phyloP scores from a whole-genome alignment of 192 early-diverging fungal species.

The Umbelopsis ramanniana region DNA sequence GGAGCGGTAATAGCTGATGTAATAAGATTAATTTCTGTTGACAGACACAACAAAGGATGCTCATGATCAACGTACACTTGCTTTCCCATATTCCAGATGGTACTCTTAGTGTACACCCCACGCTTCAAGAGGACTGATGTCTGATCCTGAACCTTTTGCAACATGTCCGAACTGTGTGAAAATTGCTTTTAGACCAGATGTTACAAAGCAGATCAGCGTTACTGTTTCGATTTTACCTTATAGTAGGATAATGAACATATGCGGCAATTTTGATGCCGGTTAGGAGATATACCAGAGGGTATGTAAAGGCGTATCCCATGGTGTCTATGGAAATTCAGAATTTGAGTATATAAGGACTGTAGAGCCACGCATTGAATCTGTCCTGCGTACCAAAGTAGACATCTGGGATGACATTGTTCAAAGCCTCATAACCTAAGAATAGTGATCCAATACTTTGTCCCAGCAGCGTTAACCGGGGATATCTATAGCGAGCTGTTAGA shows the following conservation, averaged over 20 bases:
- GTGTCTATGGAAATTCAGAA: constrained; percentile 64
- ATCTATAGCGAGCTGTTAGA: constrained; percentile 46
- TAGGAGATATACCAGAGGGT: constrained; percentile 73
- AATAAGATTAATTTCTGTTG: background rate
- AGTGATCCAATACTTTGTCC: constrained; percentile 87
- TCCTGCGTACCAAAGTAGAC: constrained; percentile 73
- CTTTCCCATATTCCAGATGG: constrained; percentile 62
- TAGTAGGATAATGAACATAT: constrained; percentile 97
- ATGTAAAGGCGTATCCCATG: constrained; percentile 95
- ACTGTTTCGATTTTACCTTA: constrained; percentile 60
- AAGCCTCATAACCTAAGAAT: constrained; percentile 74
- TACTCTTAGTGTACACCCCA: constrained; percentile 54
- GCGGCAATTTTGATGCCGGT: constrained; percentile 66
- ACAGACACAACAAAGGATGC: too few species aligned
- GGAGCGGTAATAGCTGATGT: constrained; percentile 74
- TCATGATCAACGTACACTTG: constrained; percentile 47
- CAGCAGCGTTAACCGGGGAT: constrained; percentile 81
- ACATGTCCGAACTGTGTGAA: constrained; percentile 81
- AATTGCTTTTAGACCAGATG: background rate
- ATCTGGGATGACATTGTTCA: constrained; percentile 71
- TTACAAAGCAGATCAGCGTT: background rate
- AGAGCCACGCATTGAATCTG: background rate
- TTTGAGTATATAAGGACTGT: background rate
- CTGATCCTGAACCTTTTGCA: constrained; percentile 66
- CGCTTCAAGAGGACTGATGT: constrained; percentile 67